These are phyloP conservation scores for Penicillium sp. DNA, from an alignment of 2,329 filamentous ascomycete genomes.

Conservation along the genomic window DNA sequence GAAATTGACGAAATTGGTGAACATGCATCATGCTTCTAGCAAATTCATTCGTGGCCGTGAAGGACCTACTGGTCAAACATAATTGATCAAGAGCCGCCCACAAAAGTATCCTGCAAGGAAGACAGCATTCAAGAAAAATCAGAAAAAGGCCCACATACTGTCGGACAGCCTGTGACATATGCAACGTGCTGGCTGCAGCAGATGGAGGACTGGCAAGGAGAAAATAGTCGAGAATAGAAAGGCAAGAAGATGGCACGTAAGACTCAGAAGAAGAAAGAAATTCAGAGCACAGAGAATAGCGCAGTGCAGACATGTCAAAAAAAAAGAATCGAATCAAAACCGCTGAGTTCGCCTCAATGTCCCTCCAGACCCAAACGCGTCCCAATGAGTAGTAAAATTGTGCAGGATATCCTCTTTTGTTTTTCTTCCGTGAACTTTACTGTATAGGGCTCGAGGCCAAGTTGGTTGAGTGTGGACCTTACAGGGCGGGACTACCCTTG, in stretches of 20 bases:
- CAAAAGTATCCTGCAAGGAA: slow-evolving; percentile 5
- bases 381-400: slow-evolving; percentile 27
- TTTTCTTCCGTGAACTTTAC: slow-evolving; percentile 29
- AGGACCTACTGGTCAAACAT: slow-evolving; percentile 3
- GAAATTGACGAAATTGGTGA: not conserved
- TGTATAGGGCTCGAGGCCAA: slow-evolving; percentile 33
- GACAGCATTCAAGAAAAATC: slow-evolving; percentile 5
- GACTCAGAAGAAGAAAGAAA: slow-evolving; percentile 5
- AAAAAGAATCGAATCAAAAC: slow-evolving; percentile 25
- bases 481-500: slow-evolving; percentile 33
- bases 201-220: too few relatives aligned
- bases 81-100: slow-evolving; percentile 10
- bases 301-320: slow-evolving; percentile 1
- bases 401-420: slow-evolving; percentile 21
- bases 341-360: slow-evolving; percentile 36
- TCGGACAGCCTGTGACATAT: too few relatives aligned
- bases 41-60: not conserved
- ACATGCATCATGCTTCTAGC: not conserved
- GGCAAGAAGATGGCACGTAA: not conserved
- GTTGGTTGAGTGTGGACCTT: slow-evolving; percentile 12
- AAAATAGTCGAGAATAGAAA: not conserved
- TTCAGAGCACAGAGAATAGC: slow-evolving; percentile 2
- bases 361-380: slow-evolving; percentile 32
- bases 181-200: too few relatives aligned
- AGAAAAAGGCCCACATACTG: not conserved